Conservation (phyloP, 768 basidiomycete genomes). For the Lactifluus subvellereus region DNA sequence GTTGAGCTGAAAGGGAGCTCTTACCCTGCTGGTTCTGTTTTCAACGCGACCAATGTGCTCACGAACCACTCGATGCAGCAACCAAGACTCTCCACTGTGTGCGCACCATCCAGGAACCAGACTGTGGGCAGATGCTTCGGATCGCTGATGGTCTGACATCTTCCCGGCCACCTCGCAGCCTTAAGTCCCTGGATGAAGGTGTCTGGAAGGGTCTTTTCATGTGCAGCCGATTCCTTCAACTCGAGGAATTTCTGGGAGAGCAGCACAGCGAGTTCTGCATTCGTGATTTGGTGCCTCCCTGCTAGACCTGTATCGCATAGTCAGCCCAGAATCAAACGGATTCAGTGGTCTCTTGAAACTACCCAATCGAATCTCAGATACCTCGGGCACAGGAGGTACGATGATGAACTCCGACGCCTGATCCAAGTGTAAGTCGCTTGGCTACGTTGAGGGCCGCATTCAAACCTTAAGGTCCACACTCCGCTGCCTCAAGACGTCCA, state of each 20-base stretch:
- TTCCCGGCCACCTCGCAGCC: slow-evolving; percentile 83
- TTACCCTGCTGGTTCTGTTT: slow-evolving; percentile 23
- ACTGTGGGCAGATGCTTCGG: slow-evolving; percentile 45
- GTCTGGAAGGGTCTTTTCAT: slow-evolving; percentile 39
- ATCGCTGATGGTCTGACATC: slow-evolving; percentile 82
- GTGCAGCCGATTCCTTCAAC: slow-evolving; percentile 28
- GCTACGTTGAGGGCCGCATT: neutral
- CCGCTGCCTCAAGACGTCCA: slow-evolving; percentile 59
- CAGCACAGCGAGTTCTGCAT: slow-evolving; percentile 79
- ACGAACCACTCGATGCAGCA: slow-evolving; percentile 90
- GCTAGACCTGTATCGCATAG: slow-evolving; percentile 57
- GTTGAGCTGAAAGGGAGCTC: neutral
- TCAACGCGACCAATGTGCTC: slow-evolving; percentile 48
- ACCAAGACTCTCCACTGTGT: slow-evolving; percentile 84
- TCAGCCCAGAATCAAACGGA: slow-evolving; percentile 2
- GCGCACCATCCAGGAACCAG: slow-evolving; percentile 96
- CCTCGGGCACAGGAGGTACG: slow-evolving; percentile 45
- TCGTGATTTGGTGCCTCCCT: slow-evolving; percentile 80
- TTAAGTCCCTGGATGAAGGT: slow-evolving; percentile 58
- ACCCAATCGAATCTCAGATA: slow-evolving; percentile 61
- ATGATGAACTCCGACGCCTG: slow-evolving; percentile 68
- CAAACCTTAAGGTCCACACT: slow-evolving; percentile 63
- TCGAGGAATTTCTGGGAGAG: slow-evolving; percentile 63
- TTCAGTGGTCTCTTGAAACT: slow-evolving; percentile 14
- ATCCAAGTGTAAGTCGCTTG: slow-evolving; percentile 7